Percentiles rank a stretch among this genome's conserved stretches.
Evolutionary conservation across 2,329 filamentous ascomycete genomes (phyloP).

Genomic region (Aureobasidium lini): DNA sequence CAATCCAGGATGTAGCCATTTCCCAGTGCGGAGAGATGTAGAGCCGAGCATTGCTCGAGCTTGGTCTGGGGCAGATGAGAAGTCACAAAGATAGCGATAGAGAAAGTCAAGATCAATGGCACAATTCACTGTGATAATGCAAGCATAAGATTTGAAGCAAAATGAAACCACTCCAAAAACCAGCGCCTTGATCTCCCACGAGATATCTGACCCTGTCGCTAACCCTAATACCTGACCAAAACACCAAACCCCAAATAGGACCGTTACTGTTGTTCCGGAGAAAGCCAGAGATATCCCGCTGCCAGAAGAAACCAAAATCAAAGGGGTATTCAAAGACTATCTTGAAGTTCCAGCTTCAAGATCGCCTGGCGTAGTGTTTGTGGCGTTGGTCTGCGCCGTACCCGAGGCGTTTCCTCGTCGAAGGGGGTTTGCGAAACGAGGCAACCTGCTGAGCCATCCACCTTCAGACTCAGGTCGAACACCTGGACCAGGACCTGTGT

Average conservation of each 20-base stretch:
- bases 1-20: conserved; percentile 76
- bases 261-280: conserved; percentile 5
- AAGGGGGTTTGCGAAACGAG: conserved; percentile 20
- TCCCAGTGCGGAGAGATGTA: conserved; percentile 91
- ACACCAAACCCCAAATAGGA: not conserved
- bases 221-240: not conserved
- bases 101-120: not conserved
- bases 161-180: not conserved
- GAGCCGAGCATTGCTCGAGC: not conserved
- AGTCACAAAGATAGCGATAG: not conserved
- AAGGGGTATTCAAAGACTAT: not conserved
- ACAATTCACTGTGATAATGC: not conserved
- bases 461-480: not conserved
- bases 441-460: conserved; percentile 22
- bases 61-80: no score
- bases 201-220: not conserved
- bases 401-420: conserved; percentile 17
- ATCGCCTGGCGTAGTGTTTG: conserved; percentile 19
- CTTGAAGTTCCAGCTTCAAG: conserved; percentile 23
- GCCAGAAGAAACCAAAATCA: not conserved
- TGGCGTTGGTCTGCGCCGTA: conserved; percentile 1
- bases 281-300: not conserved
- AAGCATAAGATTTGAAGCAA: not conserved
- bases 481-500: not conserved
- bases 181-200: not conserved